Base-by-base conservation (phyloP, 1,284 basidiomycete genomes). In the Violaceomyces palustris region DNA sequence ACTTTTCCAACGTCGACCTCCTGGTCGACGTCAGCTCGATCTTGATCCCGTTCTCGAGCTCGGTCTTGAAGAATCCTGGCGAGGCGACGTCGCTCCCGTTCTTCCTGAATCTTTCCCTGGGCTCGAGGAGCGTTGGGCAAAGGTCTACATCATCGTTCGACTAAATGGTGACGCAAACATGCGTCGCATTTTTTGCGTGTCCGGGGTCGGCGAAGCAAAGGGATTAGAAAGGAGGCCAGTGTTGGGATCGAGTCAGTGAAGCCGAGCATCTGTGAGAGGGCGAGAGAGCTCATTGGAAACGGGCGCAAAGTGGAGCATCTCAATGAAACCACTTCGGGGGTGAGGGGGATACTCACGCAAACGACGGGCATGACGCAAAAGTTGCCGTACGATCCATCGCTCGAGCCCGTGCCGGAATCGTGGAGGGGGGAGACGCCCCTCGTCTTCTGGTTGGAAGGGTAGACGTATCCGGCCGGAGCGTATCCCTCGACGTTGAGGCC, bases 391-490 rank as follows among this genome's bases (percentile, higher is more conserved):
- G 51, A 56, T 22, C 66, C 64, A 10, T 38, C 41, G 24, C 53
- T 56, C 11, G 65, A 68, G 26, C 65, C 64, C 3, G 65, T 68
- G 24, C 65, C 65, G 15, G 60, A 56, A 37, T 68, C 65, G 42
- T 68, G 65, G 6, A 68, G 50, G 1, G 50, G 45, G 12, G 51
- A 56, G 19, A 68, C 40, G 18, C 65, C 64, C n/a, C 65, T 60
- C 14, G 65, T 56, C 6, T 50, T 44, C 25, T 56, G 44, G 29
- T 53, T 41, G 9, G 42, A 35, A 6, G 57, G 45, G 35, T 40
- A 55, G 18, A 58, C 56, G 34, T 67, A 61, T 21, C 63, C 63
- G 4, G 64, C 57, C 5, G 67, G 67, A 17, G 60, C 54, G 30
- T 69, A 67, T 15, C 47, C 48, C 30, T 65, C 61, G 30, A 66